Evolutionary conservation across 805 yeast genomes (phyloP).

Genomic region (Wickerhamia fluorescens): DNA sequence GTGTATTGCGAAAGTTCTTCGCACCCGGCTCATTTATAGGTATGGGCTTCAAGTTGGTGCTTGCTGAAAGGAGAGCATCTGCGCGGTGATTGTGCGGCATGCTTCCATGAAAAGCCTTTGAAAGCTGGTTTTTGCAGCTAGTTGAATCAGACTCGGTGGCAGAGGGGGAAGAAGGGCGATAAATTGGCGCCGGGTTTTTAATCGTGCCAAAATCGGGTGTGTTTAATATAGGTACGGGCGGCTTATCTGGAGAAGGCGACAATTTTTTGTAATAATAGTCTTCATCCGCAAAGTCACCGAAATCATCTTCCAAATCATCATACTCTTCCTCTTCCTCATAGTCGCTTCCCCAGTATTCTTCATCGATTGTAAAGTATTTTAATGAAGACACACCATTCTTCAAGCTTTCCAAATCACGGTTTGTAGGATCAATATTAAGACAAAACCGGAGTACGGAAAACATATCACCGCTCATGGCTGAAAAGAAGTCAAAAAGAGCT

Average conservation of each 20-base stretch:
- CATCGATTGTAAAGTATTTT: conserved; percentile 75
- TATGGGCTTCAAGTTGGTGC: conserved; percentile 32
- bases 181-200: neutral
- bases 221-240: conserved; percentile 4
- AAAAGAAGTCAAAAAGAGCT: conserved; percentile 84
- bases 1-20: conserved; percentile 32
- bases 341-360: conserved; percentile 47
- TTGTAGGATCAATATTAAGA: conserved; percentile 79
- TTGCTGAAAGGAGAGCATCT: conserved; percentile 35
- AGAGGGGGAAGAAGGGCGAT: neutral
- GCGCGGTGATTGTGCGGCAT: conserved; percentile 36
- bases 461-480: conserved; percentile 79
- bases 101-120: conserved; percentile 4
- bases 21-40: conserved; percentile 25
- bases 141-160: conserved; percentile 6
- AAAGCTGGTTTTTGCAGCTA: conserved; percentile 3
- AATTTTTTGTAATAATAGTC: conserved; percentile 4
- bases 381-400: conserved; percentile 53
- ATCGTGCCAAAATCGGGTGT: conserved; percentile 4
- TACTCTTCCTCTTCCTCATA: conserved; percentile 24
- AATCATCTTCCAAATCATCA: conserved; percentile 17
- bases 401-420: conserved; percentile 62
- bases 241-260: conserved; percentile 9
- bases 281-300: conserved; percentile 18
- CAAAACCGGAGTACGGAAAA: conserved; percentile 76